Evolutionary conservation across 495 filamentous ascomycete species (phyloP), one percentile per base, ranked within the genome.

Genomic region (Hyphodiscus hymeniophilus): DNA sequence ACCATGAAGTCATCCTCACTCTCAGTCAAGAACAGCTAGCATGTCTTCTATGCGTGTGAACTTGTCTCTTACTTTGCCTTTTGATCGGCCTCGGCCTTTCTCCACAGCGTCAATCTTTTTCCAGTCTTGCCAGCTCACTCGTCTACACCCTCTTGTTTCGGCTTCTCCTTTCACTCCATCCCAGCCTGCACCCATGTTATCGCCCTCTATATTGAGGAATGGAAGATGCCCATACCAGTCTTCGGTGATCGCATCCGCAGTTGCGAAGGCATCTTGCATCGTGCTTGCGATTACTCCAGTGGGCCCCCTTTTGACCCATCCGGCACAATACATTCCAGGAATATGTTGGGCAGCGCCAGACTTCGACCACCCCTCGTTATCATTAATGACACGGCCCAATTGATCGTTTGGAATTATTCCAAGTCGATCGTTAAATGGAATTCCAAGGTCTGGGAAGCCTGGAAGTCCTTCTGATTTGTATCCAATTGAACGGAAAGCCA

Each of bases 241-340:
- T 8, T 72, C 62, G 0, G 73, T 74, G 40, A 98, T 82, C 2
- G 81, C 79, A 61, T 95, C 89, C 0, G 80, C 94, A 1, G 89
- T 95, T 15, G 76, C 74, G 58, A 96, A 96, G 0, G 90, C 94
- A 64, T 97, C 94, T 43, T 82, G 80, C 91, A 98, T 94, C 0
- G 92, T 98, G 22, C 81, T 88, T 8, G 92, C 91, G 62, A 98
- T 97, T 3, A 96, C 91, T 5, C 92, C 92, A 4, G 89, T 94
- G 0, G 92, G 94, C 1, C 92, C 92, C 34, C 87, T 74, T 66
- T 97, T 97, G 17, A 95, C 90, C 92, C 92, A 98, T 3, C 92
- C 92, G 17, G 90, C 87, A 54, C 88, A 91, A 64, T 98, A 98
- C 15, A 95, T 58, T 1, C 94, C 94, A 1, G 86, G 84, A 1